These are phyloP conservation scores for Ailanthus altissimus DNA, from an alignment of 345 rosid species.

Conservation along the genomic window DNA sequence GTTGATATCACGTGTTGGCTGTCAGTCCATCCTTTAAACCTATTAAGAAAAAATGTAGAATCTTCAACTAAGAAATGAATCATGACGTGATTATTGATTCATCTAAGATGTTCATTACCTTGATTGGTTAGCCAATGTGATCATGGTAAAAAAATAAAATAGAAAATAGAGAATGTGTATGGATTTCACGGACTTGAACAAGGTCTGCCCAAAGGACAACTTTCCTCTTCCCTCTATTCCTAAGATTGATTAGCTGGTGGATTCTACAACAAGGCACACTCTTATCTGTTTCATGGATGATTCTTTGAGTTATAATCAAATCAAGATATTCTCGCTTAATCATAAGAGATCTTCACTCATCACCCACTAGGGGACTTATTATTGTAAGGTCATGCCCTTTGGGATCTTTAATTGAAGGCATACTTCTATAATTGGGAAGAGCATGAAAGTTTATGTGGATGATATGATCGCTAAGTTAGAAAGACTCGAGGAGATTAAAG, in stretches of 20 bases:
- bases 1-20: no score
- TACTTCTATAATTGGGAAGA: no score
- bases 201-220: neutral
- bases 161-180: neutral
- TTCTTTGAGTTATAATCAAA: neutral
- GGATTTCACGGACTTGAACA: neutral
- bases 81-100: no score
- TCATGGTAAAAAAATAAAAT: no score
- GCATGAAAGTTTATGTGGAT: no score
- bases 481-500: no score
- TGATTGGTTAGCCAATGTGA: neutral
- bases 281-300: neutral
- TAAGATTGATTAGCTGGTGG: neutral
- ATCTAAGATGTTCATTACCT: no score
- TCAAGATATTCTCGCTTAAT: neutral
- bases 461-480: no score
- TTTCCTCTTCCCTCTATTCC: neutral
- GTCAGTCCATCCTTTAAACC: no score
- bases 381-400: neutral
- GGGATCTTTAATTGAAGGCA: no score
- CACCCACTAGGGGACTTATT: neutral
- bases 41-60: no score
- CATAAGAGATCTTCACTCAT: neutral
- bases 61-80: no score
- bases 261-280: neutral